phyloP scores from a whole-genome alignment of 768 basidiomycete species.

The Cubamyces sp. region DNA sequence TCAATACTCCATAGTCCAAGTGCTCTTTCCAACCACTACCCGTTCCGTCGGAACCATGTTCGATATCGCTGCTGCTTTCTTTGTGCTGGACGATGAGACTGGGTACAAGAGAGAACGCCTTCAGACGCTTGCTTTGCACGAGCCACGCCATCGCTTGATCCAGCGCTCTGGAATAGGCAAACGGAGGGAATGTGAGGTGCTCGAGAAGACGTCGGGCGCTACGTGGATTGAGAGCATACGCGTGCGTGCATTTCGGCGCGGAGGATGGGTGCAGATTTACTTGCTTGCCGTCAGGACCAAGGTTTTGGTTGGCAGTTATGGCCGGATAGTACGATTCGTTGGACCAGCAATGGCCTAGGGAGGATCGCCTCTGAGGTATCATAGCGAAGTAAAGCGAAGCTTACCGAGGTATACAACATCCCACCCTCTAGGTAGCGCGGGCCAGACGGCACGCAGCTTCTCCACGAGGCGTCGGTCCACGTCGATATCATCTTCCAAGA shows the following conservation, averaged over 20 bases:
- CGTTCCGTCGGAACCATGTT: conserved; percentile 40
- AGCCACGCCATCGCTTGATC: conserved; percentile 78
- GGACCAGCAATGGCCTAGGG: conserved; percentile 79
- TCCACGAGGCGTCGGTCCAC: conserved; percentile 65
- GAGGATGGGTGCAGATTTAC: conserved; percentile 56
- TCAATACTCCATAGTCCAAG: conserved; percentile 52
- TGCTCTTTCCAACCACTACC: conserved; percentile 62
- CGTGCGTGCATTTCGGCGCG: conserved; percentile 73
- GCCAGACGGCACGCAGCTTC: conserved; percentile 51
- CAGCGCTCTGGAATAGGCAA: conserved; percentile 78
- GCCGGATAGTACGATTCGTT: conserved; percentile 58
- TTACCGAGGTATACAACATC: conserved; percentile 75
- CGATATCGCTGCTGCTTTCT: conserved; percentile 57
- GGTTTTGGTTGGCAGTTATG: conserved; percentile 20
- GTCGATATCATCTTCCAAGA: conserved; percentile 83
- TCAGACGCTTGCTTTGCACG: conserved; percentile 55
- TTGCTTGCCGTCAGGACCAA: neutral
- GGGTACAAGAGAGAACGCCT: conserved; percentile 67
- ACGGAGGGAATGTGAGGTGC: conserved; percentile 62
- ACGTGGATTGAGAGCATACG: conserved; percentile 60
- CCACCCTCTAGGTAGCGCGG: conserved; percentile 60
- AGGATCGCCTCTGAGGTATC: conserved; percentile 5
- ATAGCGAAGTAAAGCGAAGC: conserved; percentile 17
- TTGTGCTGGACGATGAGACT: conserved; percentile 72
- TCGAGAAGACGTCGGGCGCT: conserved; percentile 66